A percentile compares a stretch with the other conserved stretches of the same genome.
Evolutionary conservation across 805 yeast species (phyloP).

Genomic region (Yamadazyma sp.): DNA sequence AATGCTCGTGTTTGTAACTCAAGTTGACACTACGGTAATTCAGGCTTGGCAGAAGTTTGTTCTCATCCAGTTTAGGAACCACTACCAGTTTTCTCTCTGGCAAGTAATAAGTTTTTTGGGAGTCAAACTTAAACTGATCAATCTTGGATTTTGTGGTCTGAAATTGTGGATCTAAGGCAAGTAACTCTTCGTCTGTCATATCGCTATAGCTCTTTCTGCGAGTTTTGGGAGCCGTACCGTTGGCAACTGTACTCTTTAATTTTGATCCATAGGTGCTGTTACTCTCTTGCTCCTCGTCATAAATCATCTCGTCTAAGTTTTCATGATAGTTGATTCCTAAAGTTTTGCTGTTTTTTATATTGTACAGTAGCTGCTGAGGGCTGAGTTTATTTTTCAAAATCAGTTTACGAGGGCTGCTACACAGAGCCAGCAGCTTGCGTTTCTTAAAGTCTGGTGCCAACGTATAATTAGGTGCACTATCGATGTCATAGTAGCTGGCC

Average conservation of each 20-base stretch:
- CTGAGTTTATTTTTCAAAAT: conserved; percentile 40
- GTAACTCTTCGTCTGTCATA: conserved; percentile 54
- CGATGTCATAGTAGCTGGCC: conserved; percentile 5
- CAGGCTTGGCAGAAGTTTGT: conserved; percentile 26
- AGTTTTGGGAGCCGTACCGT: not conserved
- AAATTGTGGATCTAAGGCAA: conserved; percentile 56
- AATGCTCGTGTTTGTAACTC: conserved; percentile 44
- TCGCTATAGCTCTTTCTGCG: conserved; percentile 47
- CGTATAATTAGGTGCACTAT: not conserved
- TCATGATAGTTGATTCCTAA: conserved; percentile 22
- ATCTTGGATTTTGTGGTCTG: conserved; percentile 37
- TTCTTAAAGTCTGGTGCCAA: conserved; percentile 1
- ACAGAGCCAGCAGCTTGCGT: conserved; percentile 8
- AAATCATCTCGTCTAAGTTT: conserved; percentile 10
- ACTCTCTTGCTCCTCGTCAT: conserved; percentile 6
- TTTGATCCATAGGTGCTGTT: conserved; percentile 5
- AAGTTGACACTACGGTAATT: conserved; percentile 41
- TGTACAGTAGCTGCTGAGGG: conserved; percentile 23
- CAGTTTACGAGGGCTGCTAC: conserved; percentile 7
- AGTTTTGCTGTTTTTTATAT: conserved; percentile 13
- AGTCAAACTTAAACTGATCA: conserved; percentile 46
- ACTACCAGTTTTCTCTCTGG: conserved; percentile 16
- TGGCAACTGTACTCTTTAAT: conserved; percentile 5
- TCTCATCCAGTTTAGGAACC: conserved; percentile 13
- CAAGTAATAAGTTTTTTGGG: conserved; percentile 31